Base-by-base conservation (phyloP, 805 yeast species). In the Metschnikowia sp. region DNA sequence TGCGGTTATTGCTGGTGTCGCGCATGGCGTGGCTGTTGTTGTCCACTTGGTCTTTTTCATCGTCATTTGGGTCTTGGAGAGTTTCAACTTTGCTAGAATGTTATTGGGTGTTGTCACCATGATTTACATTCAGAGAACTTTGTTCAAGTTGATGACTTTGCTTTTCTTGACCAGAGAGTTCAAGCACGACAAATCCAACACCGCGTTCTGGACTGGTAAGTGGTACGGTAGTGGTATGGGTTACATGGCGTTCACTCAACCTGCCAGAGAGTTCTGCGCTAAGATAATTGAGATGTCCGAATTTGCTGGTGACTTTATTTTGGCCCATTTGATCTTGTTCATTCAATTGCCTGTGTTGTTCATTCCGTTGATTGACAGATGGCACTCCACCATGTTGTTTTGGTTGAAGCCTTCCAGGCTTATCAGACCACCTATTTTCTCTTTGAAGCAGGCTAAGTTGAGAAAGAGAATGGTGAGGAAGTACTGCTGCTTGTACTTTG, bases 161-260 rank as follows among this genome's bases (percentile, higher is more conserved):
- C 69, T 82, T 56, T 74, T 84, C 69, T 76, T 95, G 64, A 88
- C 97, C 44, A 84, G 99, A 77, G 99, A 94, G 75, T 90, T 90
- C 78, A 89, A 89, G 83, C 88, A 87, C 61, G 97, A 92, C 72
- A 88, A 84, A 64, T 77, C 98, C 33, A 94, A 94, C 75, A 86
- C 96, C 59, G 98, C 99, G 29, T 94, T 96, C 95, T 94, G 99
- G 99, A 88, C 96, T 49, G 99, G 99, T 79, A 91, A 90, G 72
- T 94, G 99, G 99, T 90, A 91, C 69, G 94, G 96, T 50, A 77
- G 88, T 51, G 94, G 96, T 63, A 73, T 92, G 70, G 99, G 98
- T 50, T 83, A 84, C 82, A 82, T 85, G 79, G 96, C 97, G 18
- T 81, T 87, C 78, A 84, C 98, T 32, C 98, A 92, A 75, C 99